Evolutionary conservation across 2,329 filamentous ascomycete species (phyloP).

Genomic region (Colletotrichum tofieldiae): DNA sequence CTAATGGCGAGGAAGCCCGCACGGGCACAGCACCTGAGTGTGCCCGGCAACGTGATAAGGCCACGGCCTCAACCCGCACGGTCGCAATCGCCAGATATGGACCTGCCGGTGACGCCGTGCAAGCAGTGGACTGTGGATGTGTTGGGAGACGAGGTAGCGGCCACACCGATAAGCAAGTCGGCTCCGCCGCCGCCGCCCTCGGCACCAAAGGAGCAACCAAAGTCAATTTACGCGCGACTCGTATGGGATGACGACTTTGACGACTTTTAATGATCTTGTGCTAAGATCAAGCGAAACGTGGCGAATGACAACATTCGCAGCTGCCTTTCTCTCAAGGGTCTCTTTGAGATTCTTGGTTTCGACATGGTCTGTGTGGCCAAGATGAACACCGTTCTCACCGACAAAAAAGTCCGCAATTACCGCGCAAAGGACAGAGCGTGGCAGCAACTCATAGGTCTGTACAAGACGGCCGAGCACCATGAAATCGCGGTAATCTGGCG

Average conservation of each 20-base stretch:
- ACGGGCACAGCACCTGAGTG: conserved; percentile 18
- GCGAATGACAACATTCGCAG: no score
- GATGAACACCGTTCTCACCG: no score
- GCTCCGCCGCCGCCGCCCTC: conserved; percentile 1
- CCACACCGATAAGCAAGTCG: conserved; percentile 25
- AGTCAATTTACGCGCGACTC: conserved; percentile 68
- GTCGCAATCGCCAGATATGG: conserved; percentile 34
- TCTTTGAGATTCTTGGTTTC: no score
- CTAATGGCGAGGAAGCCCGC: conserved; percentile 48
- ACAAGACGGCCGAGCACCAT: no score
- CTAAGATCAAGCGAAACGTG: no score
- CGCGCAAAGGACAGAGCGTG: no score
- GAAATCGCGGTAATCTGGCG: no score
- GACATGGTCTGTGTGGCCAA: no score
- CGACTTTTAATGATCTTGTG: conserved; percentile 56
- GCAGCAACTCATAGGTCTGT: no score
- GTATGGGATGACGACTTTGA: conserved; percentile 74
- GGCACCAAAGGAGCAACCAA: conserved; percentile 46
- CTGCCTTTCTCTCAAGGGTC: no score
- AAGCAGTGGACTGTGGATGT: conserved; percentile 48
- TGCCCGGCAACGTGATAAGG: conserved; percentile 49
- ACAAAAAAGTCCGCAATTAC: no score
- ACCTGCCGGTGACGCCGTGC: conserved; percentile 57
- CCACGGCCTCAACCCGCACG: conserved; percentile 39
- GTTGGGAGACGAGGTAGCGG: conserved; percentile 41